Conservation (phyloP, 495 filamentous ascomycete species). For the Talaromyces trachyspermus region DNA sequence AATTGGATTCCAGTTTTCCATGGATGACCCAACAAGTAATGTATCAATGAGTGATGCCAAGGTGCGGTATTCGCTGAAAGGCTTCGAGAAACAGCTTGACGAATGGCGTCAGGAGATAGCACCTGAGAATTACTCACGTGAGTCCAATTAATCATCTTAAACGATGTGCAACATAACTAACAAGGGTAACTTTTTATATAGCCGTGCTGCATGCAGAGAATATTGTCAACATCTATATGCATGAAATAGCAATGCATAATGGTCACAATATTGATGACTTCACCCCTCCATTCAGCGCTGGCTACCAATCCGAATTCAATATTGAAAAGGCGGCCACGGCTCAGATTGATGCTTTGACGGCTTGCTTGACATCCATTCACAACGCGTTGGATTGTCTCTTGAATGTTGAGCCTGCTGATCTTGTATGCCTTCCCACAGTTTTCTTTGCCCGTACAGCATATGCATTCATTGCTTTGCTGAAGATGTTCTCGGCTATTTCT, state of each 20-base stretch:
- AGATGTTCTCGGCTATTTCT: conserved; percentile 73
- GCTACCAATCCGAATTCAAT: conserved; percentile 27
- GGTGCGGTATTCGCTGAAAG: conserved; percentile 64
- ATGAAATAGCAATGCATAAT: conserved; percentile 76
- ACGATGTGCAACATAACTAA: too few relatives aligned
- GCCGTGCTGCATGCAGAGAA: conserved; percentile 8
- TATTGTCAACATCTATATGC: conserved; percentile 69
- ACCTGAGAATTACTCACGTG: conserved; percentile 30
- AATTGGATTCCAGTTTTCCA: conserved; percentile 58
- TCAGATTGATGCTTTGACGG: conserved; percentile 64
- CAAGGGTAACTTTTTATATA: neutral
- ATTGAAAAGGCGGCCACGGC: conserved; percentile 31
- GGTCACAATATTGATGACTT: conserved; percentile 61
- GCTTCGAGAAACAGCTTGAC: conserved; percentile 68
- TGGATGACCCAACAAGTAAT: conserved; percentile 58
- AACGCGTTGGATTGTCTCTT: conserved; percentile 65
- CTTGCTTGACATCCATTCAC: conserved; percentile 66
- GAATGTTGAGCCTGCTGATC: conserved; percentile 47
- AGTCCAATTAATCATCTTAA: too few relatives aligned
- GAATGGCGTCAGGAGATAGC: conserved; percentile 54
- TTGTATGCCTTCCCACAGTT: conserved; percentile 69
- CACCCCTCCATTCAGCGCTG: conserved; percentile 39
- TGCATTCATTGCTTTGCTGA: conserved; percentile 78
- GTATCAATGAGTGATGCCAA: conserved; percentile 67
- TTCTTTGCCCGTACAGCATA: conserved; percentile 74